Base-by-base conservation (phyloP, 768 basidiomycete species). In the Rubroboletus pulcherrimus region DNA sequence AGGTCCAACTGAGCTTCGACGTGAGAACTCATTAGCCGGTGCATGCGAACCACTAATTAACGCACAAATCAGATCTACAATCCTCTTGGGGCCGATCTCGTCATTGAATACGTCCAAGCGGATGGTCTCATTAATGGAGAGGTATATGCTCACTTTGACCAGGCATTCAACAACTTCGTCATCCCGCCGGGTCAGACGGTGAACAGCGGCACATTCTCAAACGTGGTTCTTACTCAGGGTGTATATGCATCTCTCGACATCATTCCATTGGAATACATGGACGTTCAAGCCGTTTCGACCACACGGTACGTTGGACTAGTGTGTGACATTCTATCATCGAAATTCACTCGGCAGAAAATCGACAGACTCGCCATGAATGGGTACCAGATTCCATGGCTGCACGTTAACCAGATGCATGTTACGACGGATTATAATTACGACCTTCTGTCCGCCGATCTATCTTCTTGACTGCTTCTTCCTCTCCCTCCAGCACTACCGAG, bases 331-430 rank as follows among this genome's bases (percentile, higher is more conserved):
- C 26, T 21, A 30, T 44, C 33, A 30, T 15, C 39, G 14, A 38
- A 29, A 11, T 19, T 38, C 6, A 35, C 42, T 41, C 31, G 33
- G 15, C 35, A 15, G 47, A 56, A 17, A 26, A 12, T n/a, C 3
- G 33, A 41, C 49, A 76, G 71, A 42, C 72, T 83, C 11, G 84
- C 79, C 4, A 61, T 71, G 14, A 77, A 78, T 19, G 84, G 85
- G 17, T 89, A 89, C 61, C 72, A 74, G 55, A 66, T 87, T 41
- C 86, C 87, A 11, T 88, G 84, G 85, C 68, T 88, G 57, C 77
- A 86, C 49, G 73, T 87, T 48, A 67, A 73, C 34, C 84, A 87
- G 66, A 70, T 67, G 39, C 61, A 65, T 43, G 84, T 87, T 7
- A 77, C 82, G 14, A 82, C 84, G 31, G 57, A 65, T 9, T 88